Evolutionary conservation across 495 filamentous ascomycete species (phyloP), one percentile per base, ranked within the genome.

Genomic region (Chaetomium cochliodes): DNA sequence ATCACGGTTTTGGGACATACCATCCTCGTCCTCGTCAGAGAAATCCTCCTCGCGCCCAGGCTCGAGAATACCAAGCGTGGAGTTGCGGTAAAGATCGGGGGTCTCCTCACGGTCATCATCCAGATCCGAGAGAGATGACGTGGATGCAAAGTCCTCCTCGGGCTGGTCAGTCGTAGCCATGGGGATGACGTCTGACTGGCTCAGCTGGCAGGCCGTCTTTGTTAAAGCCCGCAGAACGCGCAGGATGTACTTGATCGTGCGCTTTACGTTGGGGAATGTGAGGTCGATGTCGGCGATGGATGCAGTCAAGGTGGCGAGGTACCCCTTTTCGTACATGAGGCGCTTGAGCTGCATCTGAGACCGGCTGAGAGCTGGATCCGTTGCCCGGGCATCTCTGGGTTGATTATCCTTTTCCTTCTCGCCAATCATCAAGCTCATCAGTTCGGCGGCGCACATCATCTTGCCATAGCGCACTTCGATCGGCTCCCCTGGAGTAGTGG

Each of bases 251-350:
- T 98, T 99, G 69, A 99, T 90, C 18, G 92, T 92, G 15, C 91
- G 86, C 77, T 96, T 94, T 22, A 94, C 92, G 39, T 89, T 87
- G 3, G 94, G 94, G 77, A 93, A 96, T 66, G 96, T 96, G 58
- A 98, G 84, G 71, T 99, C 94, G 61, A 99, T 88, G 67, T 99
- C 94, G 15, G 94, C 92, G 68, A 98, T 90, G 11, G 96, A 96
- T n/a, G 85, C 82, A 5, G 93, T 97, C 47, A 99, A 78, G 6
- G 92, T 86, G 26, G 87, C 80, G 59, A 98, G 91, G 74, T 94
- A 98, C 60, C 93, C 91, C 73, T 97, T 98, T 76, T 98, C 96
- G 67, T 96, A 97, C 94, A 99, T 99, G 46, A 97, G 85, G 69
- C 90, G 92, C 20, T 89, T 90, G 64, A 99, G 84, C 66, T 93